Evolutionary conservation across 371 early-diverging fungal genomes (phyloP), one percentile per base, ranked within the genome.

Genomic region (Mortierella sp.): DNA sequence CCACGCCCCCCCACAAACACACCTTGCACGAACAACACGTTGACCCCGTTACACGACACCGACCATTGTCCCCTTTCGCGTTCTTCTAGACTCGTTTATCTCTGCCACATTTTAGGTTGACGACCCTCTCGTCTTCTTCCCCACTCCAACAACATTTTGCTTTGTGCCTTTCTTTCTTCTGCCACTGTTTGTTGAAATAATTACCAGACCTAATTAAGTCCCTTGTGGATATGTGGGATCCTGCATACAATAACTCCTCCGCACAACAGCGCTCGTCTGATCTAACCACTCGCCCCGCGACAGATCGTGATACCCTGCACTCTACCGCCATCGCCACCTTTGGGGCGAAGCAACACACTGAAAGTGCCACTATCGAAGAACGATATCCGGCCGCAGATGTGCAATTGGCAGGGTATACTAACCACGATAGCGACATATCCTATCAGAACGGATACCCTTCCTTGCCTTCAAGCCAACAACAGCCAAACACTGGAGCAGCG

Each of bases 191-290:
- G 24, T 7, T 9, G 44, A 68, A 68, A 16, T 63, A 68, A 68
- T 68, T 50, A 68, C 34, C 68, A 4, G 24, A 38, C 24, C 42
- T 38, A 68, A 68, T 38, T 68, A 68, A 68, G 7, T 68, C 38
- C 50, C 28, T 28, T n/a, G 19, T 42, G 65, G 48, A 54, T 19
- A 79, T 79, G 79, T 79, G 79, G 79, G 65, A 54, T 26, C 70
- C 74, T 57, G 79, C 38, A 45, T 70, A n/a, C 54, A 34, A 70
- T 28, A 70, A 57, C 34, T 31, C 44, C 65, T 65, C 70, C 38
- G 50, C 76, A 54, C 28, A 45, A 38, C 63, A 63, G 28, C 63
- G 38, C 13, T 38, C 72, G 42, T 31, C 76, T 28, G 26, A 52
- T 28, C 68, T 68, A 42, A 38, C 68, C 21, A 42, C 21, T 14